phyloP scores from a whole-genome alignment of 768 basidiomycete genomes.

The Multifurca ochricompacta region DNA sequence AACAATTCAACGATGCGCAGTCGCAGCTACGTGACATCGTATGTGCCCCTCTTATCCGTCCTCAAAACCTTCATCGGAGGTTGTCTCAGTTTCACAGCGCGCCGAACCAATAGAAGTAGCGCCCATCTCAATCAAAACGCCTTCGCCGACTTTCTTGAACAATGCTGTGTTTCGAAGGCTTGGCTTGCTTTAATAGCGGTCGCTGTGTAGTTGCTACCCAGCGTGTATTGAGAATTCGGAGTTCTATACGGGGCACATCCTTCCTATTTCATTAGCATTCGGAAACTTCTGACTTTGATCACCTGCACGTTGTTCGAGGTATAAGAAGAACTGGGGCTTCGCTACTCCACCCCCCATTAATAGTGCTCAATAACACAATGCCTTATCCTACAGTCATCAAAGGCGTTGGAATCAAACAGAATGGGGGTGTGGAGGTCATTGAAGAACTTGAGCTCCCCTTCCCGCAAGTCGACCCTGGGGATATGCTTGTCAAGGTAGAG shows the following conservation, averaged over 20 bases:
- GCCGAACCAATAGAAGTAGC: constrained; percentile 24
- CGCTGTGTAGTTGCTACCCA: not conserved
- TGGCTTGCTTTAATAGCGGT: not conserved
- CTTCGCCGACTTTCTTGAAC: not conserved
- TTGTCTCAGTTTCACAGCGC: constrained; percentile 48
- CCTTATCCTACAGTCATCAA: constrained; percentile 51
- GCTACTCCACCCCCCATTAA: not conserved
- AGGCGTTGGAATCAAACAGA: constrained; percentile 64
- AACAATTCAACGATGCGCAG: constrained; percentile 89
- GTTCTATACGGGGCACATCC: not conserved
- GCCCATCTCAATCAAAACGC: not conserved
- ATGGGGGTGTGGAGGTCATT: constrained; percentile 71
- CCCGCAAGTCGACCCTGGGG: constrained; percentile 48
- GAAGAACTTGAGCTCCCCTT: constrained; percentile 61
- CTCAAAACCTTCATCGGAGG: not conserved
- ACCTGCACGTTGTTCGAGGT: not conserved
- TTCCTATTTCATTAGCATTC: not conserved
- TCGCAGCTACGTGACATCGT: constrained; percentile 81
- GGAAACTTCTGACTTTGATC: not conserved
- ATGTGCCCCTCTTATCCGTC: not conserved
- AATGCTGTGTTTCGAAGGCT: not conserved
- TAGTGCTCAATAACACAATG: constrained; percentile 28
- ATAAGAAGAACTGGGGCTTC: not conserved
- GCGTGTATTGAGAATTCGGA: not conserved
- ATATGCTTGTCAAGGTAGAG: constrained; percentile 45